These are phyloP conservation scores for Coemansia aciculifera DNA, from an alignment of 192 early-diverging fungal species.

Conservation along the genomic window DNA sequence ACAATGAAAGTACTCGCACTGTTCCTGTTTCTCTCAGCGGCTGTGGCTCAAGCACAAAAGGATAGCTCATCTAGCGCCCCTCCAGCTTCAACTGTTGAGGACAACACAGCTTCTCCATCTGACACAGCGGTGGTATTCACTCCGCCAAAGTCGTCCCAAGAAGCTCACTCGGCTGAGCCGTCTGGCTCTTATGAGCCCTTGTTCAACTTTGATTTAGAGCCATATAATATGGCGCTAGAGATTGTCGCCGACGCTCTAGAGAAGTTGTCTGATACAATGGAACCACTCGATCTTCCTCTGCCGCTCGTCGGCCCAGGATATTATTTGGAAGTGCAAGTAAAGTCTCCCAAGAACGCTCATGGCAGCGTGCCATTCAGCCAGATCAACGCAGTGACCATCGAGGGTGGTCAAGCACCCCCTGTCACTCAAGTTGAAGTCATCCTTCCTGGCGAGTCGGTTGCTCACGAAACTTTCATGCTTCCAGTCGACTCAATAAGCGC, in stretches of 20 bases:
- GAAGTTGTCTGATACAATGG: conserved; percentile 50
- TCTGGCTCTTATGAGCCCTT: conserved; percentile 29
- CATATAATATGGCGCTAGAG: conserved; percentile 51
- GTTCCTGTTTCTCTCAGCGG: conserved; percentile 39
- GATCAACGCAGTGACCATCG: conserved; percentile 41
- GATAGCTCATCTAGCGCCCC: not conserved
- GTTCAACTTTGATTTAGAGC: conserved; percentile 51
- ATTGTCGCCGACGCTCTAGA: conserved; percentile 52
- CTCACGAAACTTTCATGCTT: conserved; percentile 44
- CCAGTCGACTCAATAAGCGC: conserved; percentile 9
- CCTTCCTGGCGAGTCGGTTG: conserved; percentile 42
- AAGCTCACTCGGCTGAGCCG: conserved; percentile 2
- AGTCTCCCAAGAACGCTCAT: conserved; percentile 37
- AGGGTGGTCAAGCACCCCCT: conserved; percentile 45
- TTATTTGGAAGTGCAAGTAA: conserved; percentile 51
- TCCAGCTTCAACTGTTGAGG: not conserved
- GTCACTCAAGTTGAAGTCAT: conserved; percentile 53
- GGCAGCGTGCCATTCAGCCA: conserved; percentile 22
- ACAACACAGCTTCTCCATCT: not conserved
- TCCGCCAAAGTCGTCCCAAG: conserved; percentile 30
- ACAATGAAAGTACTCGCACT: conserved; percentile 40
- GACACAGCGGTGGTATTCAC: not conserved
- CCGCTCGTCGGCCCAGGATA: conserved; percentile 51
- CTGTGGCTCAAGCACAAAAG: conserved; percentile 28
- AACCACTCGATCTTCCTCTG: conserved; percentile 47